phyloP scores from a whole-genome alignment of 129 eudicot genomes.

The Logfia minima region DNA sequence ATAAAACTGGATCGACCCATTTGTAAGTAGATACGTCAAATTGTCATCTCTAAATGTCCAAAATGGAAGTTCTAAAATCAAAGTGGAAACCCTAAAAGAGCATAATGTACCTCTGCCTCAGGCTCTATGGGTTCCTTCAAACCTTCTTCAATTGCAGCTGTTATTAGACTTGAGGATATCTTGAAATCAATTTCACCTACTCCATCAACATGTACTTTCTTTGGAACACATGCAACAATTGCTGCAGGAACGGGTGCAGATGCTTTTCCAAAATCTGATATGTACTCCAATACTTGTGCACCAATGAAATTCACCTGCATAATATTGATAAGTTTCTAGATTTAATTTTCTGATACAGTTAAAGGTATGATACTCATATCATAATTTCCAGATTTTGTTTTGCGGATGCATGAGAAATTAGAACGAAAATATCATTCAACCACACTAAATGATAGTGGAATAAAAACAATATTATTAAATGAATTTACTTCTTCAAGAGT shows the following conservation, averaged over 20 bases:
- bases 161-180: constrained; percentile 74
- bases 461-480: neutral
- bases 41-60: neutral
- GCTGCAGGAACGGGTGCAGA: constrained; percentile 97
- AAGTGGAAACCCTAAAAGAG: constrained; percentile 7
- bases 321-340: neutral
- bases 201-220: constrained; percentile 76
- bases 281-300: constrained; percentile 87
- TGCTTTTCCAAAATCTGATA: constrained; percentile 85
- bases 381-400: neutral
- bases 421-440: neutral
- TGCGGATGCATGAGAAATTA: neutral
- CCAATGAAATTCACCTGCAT: constrained; percentile 75
- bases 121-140: constrained; percentile 86
- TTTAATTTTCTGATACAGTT: neutral
- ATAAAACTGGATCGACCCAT: neutral
- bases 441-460: neutral
- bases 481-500: constrained; percentile 85
- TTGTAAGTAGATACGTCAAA: neutral
- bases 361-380: neutral
- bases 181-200: constrained; percentile 80
- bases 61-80: neutral
- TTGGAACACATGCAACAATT: constrained; percentile 95
- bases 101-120: constrained; percentile 77
- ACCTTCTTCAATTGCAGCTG: constrained; percentile 87